phyloP scores from a whole-genome alignment of 1,284 basidiomycete species.

The Leccinum fuscescens region DNA sequence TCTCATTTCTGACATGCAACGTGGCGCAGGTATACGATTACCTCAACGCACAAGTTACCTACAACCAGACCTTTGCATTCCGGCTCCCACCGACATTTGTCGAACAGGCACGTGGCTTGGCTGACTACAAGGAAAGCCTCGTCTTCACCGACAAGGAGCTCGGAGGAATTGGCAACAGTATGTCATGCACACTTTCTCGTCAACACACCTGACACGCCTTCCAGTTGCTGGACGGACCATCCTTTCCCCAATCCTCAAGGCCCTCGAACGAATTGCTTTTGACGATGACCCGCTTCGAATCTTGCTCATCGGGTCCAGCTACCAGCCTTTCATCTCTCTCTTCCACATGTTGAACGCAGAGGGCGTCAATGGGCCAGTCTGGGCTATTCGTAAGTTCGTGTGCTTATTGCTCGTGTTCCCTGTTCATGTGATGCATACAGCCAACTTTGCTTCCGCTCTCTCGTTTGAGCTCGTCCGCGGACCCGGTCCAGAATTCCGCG shows the following conservation, averaged over 20 bases:
- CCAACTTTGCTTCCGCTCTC: constrained; percentile 76
- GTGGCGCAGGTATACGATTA: constrained; percentile 65
- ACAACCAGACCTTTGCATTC: constrained; percentile 76
- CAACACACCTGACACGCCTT: not conserved
- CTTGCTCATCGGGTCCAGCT: constrained; percentile 71
- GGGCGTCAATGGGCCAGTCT: constrained; percentile 50
- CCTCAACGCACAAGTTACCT: constrained; percentile 70
- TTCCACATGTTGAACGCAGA: constrained; percentile 71
- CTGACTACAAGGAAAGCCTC: constrained; percentile 73
- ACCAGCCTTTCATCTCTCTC: constrained; percentile 86
- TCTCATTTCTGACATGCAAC: constrained; percentile 16
- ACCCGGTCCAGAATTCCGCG: constrained; percentile 67
- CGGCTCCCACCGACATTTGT: constrained; percentile 66
- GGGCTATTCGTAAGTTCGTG: constrained; percentile 57
- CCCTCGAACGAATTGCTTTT: constrained; percentile 75
- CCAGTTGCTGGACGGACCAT: constrained; percentile 78
- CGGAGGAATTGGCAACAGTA: constrained; percentile 73
- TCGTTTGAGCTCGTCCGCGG: constrained; percentile 76
- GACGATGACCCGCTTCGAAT: constrained; percentile 75
- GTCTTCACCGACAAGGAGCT: constrained; percentile 64
- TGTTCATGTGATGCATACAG: constrained; percentile 35
- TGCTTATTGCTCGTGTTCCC: not conserved
- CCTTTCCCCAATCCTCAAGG: constrained; percentile 64
- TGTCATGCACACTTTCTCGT: constrained; percentile 22
- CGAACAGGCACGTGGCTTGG: constrained; percentile 67